Base-by-base conservation (phyloP, 176 grass and related monocot genomes). In the Musa troglodytarum region DNA sequence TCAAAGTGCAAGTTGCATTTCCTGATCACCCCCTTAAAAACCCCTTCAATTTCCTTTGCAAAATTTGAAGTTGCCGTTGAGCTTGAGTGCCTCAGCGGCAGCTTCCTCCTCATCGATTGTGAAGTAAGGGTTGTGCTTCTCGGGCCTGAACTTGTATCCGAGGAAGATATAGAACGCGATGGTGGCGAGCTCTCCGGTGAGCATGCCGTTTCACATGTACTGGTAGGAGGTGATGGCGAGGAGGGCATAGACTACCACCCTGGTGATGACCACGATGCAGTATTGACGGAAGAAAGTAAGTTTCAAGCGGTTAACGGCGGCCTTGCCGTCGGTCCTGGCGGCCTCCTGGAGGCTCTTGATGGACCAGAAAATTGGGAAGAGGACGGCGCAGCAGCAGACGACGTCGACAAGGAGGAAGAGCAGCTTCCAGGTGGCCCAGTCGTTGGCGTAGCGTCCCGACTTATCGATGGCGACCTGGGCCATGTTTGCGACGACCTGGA, bases 391-490 rank as follows among this genome's bases (percentile, higher is more conserved):
- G 71, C 53, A 74, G 53, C 71, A 74, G 20, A 74, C 52, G 0
- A 74, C 53, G 71, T 74, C 71, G 51, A 74, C 22, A 5, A 74
- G 71, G 71, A 74, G 53, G 71, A 56, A 74, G 53, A 74, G 4
- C 53, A 56, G 71, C 71, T 56, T 74, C 71, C 71, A 74, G 22
- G 71, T 74, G 53, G 56, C 23, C 53, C 71, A 74, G 71, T 74
- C 71, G 21, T 52, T 21, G 52, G 52, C 53, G 71, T 74, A 74
- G 52, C 52, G 71, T 13, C 71, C 71, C 0, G 71, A 56, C n/a
- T 74, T 23, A 52, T 74, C 71, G 21, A 74, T 74, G 52, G 53
- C 53, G 12, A 74, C 52, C 20, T 74, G 53, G 52, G 71, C 71
- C 16, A 57, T 56, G 53, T 74, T 74, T n/a, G 71, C 71, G 23